Evolutionary conservation across 2,329 filamentous ascomycete species (phyloP), one percentile per base, ranked within the genome.

Genomic region (Knufia fluminis): DNA sequence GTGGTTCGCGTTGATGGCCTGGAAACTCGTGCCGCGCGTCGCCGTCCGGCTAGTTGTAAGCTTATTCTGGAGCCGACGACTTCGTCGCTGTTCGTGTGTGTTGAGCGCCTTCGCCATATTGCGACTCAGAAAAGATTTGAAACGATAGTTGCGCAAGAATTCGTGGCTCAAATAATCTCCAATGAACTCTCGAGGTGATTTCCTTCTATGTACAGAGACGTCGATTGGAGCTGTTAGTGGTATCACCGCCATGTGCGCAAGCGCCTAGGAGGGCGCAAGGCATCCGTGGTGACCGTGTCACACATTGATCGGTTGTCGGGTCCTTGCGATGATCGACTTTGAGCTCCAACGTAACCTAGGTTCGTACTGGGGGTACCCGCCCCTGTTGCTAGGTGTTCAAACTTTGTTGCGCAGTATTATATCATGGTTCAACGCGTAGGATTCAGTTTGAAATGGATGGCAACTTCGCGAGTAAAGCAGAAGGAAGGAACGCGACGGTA

Each of bases 81-180:
- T 10, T 17, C 10, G 16, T 33, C 49, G 43, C 24, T 48, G 42
- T 16, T 48, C 46, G 20, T 52, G 50, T 14, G 24, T n/a, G 7
- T 16, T 31, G 7, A 52, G 32, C 39, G 35, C 46, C 22, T 22
- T 38, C 22, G 33, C 50, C 35, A 52, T 49, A 32, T 50, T 52
- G 17, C 50, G 38, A 7, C 33, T 14, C 8, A 52, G 19, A 35
- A 49, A 49, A 9, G 23, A 20, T 23, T 33, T 47, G 10, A 22
- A 14, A n/a, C 46, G 23, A 43, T 48, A 23, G 8, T 26, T 23
- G n/a, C 33, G 23, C 39, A 40, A 28, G 22, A 24, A 14, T 40
- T 39, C 22, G 33, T 39, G 31, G 28, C 19, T 24, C 6, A 43
- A 40, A 17, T 26, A 48, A 12, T 46, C 32, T 36, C 45, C 45